Conservation (phyloP, 768 basidiomycete genomes). For the Thelephora ganbajun region DNA sequence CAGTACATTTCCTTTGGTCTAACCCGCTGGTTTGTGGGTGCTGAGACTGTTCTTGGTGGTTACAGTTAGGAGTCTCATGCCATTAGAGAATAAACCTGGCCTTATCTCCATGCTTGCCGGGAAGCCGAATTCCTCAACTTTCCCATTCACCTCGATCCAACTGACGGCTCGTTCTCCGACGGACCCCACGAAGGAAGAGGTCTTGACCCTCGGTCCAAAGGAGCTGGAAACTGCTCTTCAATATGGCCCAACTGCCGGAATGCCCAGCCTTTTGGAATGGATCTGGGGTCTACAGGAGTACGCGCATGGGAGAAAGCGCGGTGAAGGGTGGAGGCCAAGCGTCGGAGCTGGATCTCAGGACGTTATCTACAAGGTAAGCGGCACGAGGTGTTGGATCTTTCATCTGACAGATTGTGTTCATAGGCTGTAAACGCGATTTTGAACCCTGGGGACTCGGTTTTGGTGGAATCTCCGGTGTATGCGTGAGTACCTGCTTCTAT, state of each 20-base stretch:
- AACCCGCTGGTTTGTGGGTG: background rate
- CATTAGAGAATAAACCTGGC: conserved; percentile 71
- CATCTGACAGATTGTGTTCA: background rate
- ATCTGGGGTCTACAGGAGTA: conserved; percentile 55
- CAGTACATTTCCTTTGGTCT: conserved; percentile 15
- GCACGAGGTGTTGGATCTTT: background rate
- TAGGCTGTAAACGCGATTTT: conserved; percentile 66
- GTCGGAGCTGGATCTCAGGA: conserved; percentile 87
- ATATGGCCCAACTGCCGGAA: conserved; percentile 65
- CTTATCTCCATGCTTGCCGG: conserved; percentile 80
- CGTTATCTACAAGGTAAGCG: conserved; percentile 66
- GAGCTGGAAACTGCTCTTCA: conserved; percentile 51
- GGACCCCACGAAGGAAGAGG: conserved; percentile 27
- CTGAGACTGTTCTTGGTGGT: background rate
- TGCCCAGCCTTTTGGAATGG: conserved; percentile 52
- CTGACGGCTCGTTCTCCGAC: conserved; percentile 35
- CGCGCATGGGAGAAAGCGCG: conserved; percentile 48
- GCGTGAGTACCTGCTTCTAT: conserved; percentile 29
- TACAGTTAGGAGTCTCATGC: conserved; percentile 50
- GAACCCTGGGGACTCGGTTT: conserved; percentile 67
- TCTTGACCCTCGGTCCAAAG: conserved; percentile 35
- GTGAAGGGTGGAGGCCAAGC: conserved; percentile 59
- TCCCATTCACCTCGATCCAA: conserved; percentile 75
- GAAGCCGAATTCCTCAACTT: conserved; percentile 79
- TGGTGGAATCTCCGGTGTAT: conserved; percentile 79